Conservation (phyloP, 106 monocot genomes). For the Allium cepa region DNA sequence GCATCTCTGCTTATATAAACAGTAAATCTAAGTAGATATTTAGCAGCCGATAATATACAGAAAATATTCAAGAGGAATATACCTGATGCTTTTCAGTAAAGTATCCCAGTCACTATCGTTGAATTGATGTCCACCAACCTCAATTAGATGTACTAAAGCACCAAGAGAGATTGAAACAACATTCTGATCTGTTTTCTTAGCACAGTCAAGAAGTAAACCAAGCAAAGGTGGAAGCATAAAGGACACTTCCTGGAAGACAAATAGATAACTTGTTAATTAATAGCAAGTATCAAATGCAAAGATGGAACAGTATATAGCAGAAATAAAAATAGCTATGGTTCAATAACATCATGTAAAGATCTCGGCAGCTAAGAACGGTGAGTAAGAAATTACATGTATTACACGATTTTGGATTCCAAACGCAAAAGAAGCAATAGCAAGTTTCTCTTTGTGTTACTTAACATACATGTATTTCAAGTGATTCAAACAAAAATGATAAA, state of each 20-base stretch:
- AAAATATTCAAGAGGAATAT: constrained; percentile 7
- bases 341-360: neutral
- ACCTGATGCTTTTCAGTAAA: constrained; percentile 88
- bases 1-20: constrained; percentile 66
- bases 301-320: no score
- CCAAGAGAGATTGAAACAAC: constrained; percentile 95
- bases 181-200: constrained; percentile 92
- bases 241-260: constrained; percentile 60
- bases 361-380: neutral
- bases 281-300: no score
- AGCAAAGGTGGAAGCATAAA: constrained; percentile 95
- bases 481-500: constrained; percentile 4
- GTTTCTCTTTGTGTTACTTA: neutral
- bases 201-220: constrained; percentile 95
- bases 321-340: neutral
- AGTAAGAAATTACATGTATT: neutral
- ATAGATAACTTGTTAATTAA: no score
- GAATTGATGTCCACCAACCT: constrained; percentile 96
- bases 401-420: neutral
- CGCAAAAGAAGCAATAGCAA: neutral
- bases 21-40: constrained; percentile 9
- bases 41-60: neutral
- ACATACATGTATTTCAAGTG: neutral
- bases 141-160: constrained; percentile 92
- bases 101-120: constrained; percentile 92